Base-by-base conservation (phyloP, 495 filamentous ascomycete genomes). In the Thozetella sp. region DNA sequence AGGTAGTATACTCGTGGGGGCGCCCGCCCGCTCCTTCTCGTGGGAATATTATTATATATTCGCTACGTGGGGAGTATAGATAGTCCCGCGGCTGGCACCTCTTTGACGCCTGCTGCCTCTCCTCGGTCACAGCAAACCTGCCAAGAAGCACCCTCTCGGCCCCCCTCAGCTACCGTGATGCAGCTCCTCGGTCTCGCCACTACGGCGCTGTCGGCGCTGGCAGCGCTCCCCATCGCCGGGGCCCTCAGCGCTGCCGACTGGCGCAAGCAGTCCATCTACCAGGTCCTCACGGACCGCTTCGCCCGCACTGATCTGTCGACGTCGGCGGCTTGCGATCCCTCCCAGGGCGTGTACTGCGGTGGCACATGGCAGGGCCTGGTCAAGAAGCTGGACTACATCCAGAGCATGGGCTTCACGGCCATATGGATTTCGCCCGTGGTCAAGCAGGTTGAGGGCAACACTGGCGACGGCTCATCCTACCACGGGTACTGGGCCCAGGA, bases 391-490 rank as follows among this genome's bases (percentile, higher is more conserved):
- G 87, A 89, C 70, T 80, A 90, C 63, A 90, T 94, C 66, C 83
- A 92, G 64, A 79, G 79, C 56, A 90, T 94, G 86, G 90, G 92
- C 17, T 93, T 94, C 63, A 89, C 88, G 40, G 90, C 90, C 22
- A 85, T 93, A 51, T 94, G 91, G 91, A 95, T 93, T 55, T 90
- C 88, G 0, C 92, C 90, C 0, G 77, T 94, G 13, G 89, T 89
- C 19, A 72, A 77, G 40, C 84, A 92, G 57, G 65, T 92, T 17
- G 68, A 78, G 2, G 73, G 76, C 2, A 70, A 76, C 12, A 84
- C 80, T 12, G 55, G 64, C 0, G 80, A 87, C 57, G 86, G 86
- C 81, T 65, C 70, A 10, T 80, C 86, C 2, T 93, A 90, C 62
- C 90, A 93, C 62, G 90, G 90, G 4, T 93, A 90, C 71, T 93